These are phyloP conservation scores for Gautieria morchelliformis DNA, from an alignment of 768 basidiomycete genomes.

Conservation along the genomic window DNA sequence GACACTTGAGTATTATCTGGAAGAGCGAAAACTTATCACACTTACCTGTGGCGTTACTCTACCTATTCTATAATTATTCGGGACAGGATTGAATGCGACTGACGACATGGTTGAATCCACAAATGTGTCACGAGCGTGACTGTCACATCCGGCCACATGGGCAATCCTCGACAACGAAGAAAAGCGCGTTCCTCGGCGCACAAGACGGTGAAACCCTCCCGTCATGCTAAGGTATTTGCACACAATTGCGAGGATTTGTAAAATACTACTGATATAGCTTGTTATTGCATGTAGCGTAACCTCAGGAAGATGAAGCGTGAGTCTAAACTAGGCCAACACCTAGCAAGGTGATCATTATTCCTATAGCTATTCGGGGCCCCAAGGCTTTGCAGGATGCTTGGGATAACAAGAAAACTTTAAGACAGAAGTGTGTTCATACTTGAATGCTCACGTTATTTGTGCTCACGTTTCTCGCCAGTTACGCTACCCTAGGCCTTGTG, in stretches of 20 bases:
- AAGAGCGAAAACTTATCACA: not conserved
- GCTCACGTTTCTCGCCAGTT: conserved; percentile 35
- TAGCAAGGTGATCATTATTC: not conserved
- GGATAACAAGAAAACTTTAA: conserved; percentile 80
- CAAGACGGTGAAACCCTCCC: conserved; percentile 63
- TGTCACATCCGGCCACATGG: conserved; percentile 41
- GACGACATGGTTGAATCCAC: not conserved
- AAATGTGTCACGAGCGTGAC: not conserved
- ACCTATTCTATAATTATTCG: not conserved
- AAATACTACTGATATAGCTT: not conserved
- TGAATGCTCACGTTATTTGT: not conserved
- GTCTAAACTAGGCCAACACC: not conserved
- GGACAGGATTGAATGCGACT: conserved; percentile 2
- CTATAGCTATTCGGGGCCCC: conserved; percentile 68
- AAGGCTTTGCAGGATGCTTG: conserved; percentile 75
- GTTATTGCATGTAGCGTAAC: conserved; percentile 5
- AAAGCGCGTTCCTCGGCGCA: conserved; percentile 76
- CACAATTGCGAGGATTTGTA: not conserved
- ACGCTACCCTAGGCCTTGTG: conserved; percentile 65
- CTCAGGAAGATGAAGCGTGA: conserved; percentile 10
- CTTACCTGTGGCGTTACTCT: conserved; percentile 4
- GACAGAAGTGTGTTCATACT: conserved; percentile 67
- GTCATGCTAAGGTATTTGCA: conserved; percentile 59
- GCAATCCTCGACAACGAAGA: conserved; percentile 86
- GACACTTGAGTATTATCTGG: not conserved